Conservation (phyloP, 768 basidiomycete species). For the Suillus subalutaceus region DNA sequence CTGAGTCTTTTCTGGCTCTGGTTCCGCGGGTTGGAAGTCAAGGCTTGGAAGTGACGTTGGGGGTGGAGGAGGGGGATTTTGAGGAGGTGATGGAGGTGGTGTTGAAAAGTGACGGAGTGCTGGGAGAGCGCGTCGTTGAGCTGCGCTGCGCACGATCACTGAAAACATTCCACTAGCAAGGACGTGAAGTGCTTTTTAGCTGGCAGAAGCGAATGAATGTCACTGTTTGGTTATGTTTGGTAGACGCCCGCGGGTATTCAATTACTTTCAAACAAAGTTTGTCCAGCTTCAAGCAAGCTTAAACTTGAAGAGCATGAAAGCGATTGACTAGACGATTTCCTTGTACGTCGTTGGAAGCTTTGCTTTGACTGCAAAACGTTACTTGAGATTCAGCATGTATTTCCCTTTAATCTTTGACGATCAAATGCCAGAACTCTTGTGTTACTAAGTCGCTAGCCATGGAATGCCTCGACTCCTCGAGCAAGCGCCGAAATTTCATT, state of each 20-base stretch:
- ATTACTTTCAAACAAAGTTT: too few species aligned
- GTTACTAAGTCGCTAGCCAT: conserved; percentile 74
- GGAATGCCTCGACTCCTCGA: conserved; percentile 77
- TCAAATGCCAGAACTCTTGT: conserved; percentile 92
- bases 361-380: conserved; percentile 89
- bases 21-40: conserved; percentile 65
- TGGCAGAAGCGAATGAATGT: background rate
- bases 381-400: conserved; percentile 76
- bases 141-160: conserved; percentile 25
- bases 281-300: conserved; percentile 41
- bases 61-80: conserved; percentile 11
- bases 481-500: conserved; percentile 77
- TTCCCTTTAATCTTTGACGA: conserved; percentile 52
- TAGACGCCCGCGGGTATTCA: conserved; percentile 1
- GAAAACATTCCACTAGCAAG: conserved; percentile 24
- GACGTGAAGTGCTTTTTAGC: background rate
- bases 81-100: conserved; percentile 21
- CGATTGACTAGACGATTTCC: conserved; percentile 92
- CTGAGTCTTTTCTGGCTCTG: conserved; percentile 42
- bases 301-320: conserved; percentile 68
- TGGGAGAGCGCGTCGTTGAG: conserved; percentile 22
- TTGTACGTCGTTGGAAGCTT: conserved; percentile 84
- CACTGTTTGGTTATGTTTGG: conserved; percentile 1
- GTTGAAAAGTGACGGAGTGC: conserved; percentile 28
- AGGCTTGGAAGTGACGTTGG: conserved; percentile 47